These are phyloP conservation scores for Psilocybe cyanescens DNA, from an alignment of 768 basidiomycete genomes.

Conservation along the genomic window DNA sequence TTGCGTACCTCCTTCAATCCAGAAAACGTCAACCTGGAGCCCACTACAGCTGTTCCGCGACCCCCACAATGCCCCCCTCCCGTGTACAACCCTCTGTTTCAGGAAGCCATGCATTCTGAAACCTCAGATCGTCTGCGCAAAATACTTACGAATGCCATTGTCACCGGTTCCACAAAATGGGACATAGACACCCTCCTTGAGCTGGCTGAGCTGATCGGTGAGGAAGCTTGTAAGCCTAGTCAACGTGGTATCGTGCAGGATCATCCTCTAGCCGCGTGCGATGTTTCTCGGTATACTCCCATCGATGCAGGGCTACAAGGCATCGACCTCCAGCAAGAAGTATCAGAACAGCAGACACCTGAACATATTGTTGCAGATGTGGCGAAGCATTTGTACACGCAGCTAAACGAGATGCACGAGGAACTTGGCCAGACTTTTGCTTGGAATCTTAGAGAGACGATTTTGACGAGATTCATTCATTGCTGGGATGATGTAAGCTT, in stretches of 20 bases:
- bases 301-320: background rate
- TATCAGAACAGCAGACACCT: background rate
- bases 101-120: slow-evolving; percentile 5
- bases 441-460: slow-evolving; percentile 21
- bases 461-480: slow-evolving; percentile 17
- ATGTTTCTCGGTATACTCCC: slow-evolving; percentile 3
- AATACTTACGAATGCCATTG: slow-evolving; percentile 9
- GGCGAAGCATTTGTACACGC: slow-evolving; percentile 6
- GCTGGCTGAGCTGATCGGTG: slow-evolving; percentile 14
- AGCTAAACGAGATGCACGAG: slow-evolving; percentile 3
- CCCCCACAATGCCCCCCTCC: background rate
- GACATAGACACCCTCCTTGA: slow-evolving; percentile 18
- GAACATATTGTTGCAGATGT: slow-evolving; percentile 11
- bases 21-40: too few relatives aligned
- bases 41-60: background rate
- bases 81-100: slow-evolving; percentile 12
- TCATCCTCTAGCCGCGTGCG: background rate
- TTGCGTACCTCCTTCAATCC: slow-evolving; percentile 5
- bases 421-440: slow-evolving; percentile 18
- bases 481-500: slow-evolving; percentile 22
- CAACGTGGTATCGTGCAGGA: background rate
- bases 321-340: background rate
- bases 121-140: slow-evolving; percentile 8
- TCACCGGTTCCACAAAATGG: slow-evolving; percentile 13
- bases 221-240: slow-evolving; percentile 9